Evolutionary conservation across 495 filamentous ascomycete genomes (phyloP).

Genomic region (Cercophora samala): DNA sequence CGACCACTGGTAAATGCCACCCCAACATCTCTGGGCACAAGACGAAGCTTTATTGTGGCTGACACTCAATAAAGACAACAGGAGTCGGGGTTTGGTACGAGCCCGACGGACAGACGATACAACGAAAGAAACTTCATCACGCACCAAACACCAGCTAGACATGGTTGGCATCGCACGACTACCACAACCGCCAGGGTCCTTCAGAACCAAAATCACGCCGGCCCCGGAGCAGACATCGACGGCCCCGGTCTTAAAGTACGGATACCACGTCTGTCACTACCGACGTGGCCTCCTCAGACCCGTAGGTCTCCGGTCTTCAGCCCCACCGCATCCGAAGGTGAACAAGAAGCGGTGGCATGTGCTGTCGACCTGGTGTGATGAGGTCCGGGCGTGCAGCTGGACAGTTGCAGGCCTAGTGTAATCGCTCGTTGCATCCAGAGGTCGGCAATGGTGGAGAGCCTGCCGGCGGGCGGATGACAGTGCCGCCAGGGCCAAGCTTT

Average conservation of each 20-base stretch:
- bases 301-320: conserved; percentile 3
- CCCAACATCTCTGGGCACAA: conserved; percentile 2
- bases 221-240: conserved; percentile 9
- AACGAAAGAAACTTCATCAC: conserved; percentile 6
- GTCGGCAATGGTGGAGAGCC: conserved; percentile 13
- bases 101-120: conserved; percentile 1
- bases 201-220: conserved; percentile 11
- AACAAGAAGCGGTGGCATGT: neutral
- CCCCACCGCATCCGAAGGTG: neutral
- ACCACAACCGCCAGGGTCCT: conserved; percentile 10
- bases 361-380: conserved; percentile 2
- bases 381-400: conserved; percentile 12
- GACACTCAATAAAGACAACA: neutral
- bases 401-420: conserved; percentile 1
- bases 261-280: conserved; percentile 8
- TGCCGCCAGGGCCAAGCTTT: conserved; percentile 20
- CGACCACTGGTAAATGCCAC: conserved; percentile 13
- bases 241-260: conserved; percentile 8
- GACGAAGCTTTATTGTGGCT: conserved; percentile 8
- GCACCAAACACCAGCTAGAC: neutral
- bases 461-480: conserved; percentile 17
- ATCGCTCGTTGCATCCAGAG: conserved; percentile 3
- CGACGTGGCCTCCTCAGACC: conserved; percentile 5
- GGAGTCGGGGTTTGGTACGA: conserved; percentile 7
- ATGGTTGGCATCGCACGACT: conserved; percentile 2